A percentile compares a stretch with the other conserved stretches of the same genome.
These are phyloP conservation scores for Pichia gijzeniarum DNA, from an alignment of 805 yeast species.

Conservation along the genomic window DNA sequence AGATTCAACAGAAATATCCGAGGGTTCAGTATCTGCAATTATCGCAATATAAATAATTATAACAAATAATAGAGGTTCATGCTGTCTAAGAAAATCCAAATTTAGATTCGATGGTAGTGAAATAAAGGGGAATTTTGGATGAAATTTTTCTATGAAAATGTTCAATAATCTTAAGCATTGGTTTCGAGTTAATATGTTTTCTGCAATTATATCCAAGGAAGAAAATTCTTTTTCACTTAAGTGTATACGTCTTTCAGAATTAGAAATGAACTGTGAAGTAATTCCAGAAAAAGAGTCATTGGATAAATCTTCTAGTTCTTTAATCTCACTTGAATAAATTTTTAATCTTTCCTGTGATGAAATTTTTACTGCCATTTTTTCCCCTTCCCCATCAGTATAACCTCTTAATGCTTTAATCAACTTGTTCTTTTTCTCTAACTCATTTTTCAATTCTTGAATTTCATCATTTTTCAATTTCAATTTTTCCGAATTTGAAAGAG, in stretches of 20 bases:
- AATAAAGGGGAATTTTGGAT: constrained; percentile 51
- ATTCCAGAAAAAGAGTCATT: constrained; percentile 17
- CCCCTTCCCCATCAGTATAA: constrained; percentile 17
- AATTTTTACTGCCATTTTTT: constrained; percentile 23
- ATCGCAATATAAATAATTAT: constrained; percentile 60
- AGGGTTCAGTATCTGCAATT: constrained; percentile 29
- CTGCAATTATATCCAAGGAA: constrained; percentile 44
- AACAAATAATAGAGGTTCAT: constrained; percentile 57
- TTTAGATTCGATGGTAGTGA: constrained; percentile 39
- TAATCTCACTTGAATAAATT: constrained; percentile 38
- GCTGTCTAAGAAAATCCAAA: constrained; percentile 41
- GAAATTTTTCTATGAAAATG: constrained; percentile 42
- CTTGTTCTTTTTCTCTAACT: constrained; percentile 8
- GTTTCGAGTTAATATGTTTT: constrained; percentile 49
- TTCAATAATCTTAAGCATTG: constrained; percentile 54
- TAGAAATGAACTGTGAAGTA: constrained; percentile 40
- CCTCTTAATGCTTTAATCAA: constrained; percentile 12
- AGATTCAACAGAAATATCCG: constrained; percentile 31
- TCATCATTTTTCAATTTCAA: constrained; percentile 26
- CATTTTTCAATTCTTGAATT: constrained; percentile 17
- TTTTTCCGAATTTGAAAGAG: constrained; percentile 11
- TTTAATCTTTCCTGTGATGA: constrained; percentile 7
- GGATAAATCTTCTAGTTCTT: constrained; percentile 31
- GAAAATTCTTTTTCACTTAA: constrained; percentile 23
- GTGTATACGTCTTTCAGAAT: constrained; percentile 37